These are phyloP conservation scores for Epicoccum nigrum DNA, from an alignment of 2,329 filamentous ascomycete genomes.

Conservation along the genomic window DNA sequence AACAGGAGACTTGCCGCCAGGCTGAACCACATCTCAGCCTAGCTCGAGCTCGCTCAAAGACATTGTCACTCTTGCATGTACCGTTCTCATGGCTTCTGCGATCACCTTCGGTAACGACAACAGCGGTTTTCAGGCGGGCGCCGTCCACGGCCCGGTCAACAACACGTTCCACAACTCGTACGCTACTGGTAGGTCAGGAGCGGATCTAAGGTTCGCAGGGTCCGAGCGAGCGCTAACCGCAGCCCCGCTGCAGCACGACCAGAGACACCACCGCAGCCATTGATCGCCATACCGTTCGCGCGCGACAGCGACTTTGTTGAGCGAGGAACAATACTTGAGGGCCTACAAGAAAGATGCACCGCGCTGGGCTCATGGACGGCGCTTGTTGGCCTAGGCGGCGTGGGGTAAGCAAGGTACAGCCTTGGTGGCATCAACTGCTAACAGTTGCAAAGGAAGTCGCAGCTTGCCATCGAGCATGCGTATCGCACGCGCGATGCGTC, in stretches of 20 bases:
- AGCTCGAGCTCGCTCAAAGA: too few relatives aligned
- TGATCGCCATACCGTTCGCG: constrained; percentile 23
- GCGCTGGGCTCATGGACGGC: constrained; percentile 22
- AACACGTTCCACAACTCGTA: too few relatives aligned
- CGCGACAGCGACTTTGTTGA: constrained; percentile 33
- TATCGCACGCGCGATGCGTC: constrained; percentile 14
- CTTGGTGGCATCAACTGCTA: neutral
- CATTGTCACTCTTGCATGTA: too few relatives aligned
- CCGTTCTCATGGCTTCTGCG: too few relatives aligned
- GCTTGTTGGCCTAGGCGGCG: constrained; percentile 36
- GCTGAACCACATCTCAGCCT: too few relatives aligned
- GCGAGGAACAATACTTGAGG: constrained; percentile 18
- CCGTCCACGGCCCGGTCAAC: too few relatives aligned
- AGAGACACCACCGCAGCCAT: constrained; percentile 1
- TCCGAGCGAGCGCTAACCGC: too few relatives aligned
- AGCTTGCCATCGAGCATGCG: constrained; percentile 17
- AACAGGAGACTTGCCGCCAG: too few relatives aligned
- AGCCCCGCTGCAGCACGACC: neutral
- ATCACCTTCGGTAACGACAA: too few relatives aligned
- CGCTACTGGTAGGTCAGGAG: too few relatives aligned
- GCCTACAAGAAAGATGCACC: constrained; percentile 12
- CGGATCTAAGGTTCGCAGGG: too few relatives aligned
- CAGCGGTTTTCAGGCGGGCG: too few relatives aligned
- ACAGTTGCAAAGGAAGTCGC: constrained; percentile 19
- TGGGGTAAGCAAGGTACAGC: constrained; percentile 18